Evolutionary conservation across 2,329 filamentous ascomycete genomes (phyloP).

Genomic region (Sarocladium strictum): DNA sequence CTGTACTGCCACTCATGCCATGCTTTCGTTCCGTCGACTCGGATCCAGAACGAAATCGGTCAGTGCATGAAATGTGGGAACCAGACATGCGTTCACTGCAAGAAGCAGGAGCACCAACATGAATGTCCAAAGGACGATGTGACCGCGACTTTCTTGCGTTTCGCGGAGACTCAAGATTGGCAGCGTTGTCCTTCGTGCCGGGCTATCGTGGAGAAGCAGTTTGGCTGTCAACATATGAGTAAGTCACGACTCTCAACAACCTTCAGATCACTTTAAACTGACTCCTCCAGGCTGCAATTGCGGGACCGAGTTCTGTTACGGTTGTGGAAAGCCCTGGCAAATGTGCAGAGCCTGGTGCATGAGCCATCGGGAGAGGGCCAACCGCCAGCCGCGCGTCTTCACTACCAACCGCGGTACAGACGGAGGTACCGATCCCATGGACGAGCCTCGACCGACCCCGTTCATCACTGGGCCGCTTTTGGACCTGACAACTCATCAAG

Average conservation of each 20-base stretch:
- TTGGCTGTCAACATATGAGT: slow-evolving; percentile 55
- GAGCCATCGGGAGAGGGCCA: background rate
- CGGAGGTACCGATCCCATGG: slow-evolving; percentile 28
- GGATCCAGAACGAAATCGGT: slow-evolving; percentile 27
- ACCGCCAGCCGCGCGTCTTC: too few species aligned
- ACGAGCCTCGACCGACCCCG: background rate
- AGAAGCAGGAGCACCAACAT: slow-evolving; percentile 33
- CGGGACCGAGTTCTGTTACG: slow-evolving; percentile 42
- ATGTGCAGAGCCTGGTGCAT: slow-evolving; percentile 21
- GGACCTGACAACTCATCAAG: background rate
- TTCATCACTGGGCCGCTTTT: background rate
- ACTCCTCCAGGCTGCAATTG: slow-evolving; percentile 37
- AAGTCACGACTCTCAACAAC: slow-evolving; percentile 20
- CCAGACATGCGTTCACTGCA: slow-evolving; percentile 47
- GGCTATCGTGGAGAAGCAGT: slow-evolving; percentile 40
- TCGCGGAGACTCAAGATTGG: slow-evolving; percentile 41
- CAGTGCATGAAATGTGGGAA: slow-evolving; percentile 35
- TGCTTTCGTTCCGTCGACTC: slow-evolving; percentile 4
- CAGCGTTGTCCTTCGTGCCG: slow-evolving; percentile 42
- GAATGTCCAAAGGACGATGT: slow-evolving; percentile 42
- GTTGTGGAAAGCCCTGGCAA: slow-evolving; percentile 37
- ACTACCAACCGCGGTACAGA: background rate
- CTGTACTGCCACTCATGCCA: slow-evolving; percentile 42
- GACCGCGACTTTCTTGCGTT: slow-evolving; percentile 30
- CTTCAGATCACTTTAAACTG: slow-evolving; percentile 42